These are phyloP conservation scores for Phaeotremella fagi DNA, from an alignment of 768 basidiomycete species.

Conservation along the genomic window DNA sequence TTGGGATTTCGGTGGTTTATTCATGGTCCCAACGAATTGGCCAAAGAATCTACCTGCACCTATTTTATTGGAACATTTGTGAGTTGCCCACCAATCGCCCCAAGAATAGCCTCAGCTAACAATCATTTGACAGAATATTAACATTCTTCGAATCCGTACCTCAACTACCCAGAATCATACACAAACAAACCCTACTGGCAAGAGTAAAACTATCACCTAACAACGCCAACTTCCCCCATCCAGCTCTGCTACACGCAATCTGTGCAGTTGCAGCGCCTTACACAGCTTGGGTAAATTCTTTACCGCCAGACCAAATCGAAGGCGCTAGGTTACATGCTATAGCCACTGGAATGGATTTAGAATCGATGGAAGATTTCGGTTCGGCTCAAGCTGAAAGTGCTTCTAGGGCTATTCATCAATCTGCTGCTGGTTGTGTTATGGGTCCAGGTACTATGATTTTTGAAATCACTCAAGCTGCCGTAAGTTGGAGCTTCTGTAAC, in stretches of 20 bases:
- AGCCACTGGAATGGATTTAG: slow-evolving; percentile 17
- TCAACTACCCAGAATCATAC: slow-evolving; percentile 66
- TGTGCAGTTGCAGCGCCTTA: slow-evolving; percentile 74
- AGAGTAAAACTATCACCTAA: slow-evolving; percentile 62
- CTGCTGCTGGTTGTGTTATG: slow-evolving; percentile 19
- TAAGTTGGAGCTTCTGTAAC: slow-evolving; percentile 15
- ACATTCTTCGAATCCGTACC: slow-evolving; percentile 76
- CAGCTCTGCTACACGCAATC: slow-evolving; percentile 74
- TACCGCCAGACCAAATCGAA: slow-evolving; percentile 40
- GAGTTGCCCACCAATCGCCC: neutral
- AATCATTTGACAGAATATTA: slow-evolving; percentile 56
- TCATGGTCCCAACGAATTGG: slow-evolving; percentile 37
- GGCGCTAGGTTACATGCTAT: slow-evolving; percentile 11
- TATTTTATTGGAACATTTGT: slow-evolving; percentile 46
- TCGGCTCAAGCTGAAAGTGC: slow-evolving; percentile 24
- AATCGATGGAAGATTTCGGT: slow-evolving; percentile 34
- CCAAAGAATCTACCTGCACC: slow-evolving; percentile 39
- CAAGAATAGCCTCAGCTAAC: neutral
- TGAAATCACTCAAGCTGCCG: slow-evolving; percentile 30
- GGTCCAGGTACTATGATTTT: slow-evolving; percentile 22
- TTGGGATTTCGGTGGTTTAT: slow-evolving; percentile 26
- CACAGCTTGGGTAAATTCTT: slow-evolving; percentile 55
- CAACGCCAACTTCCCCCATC: slow-evolving; percentile 68
- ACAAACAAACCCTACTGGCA: slow-evolving; percentile 62
- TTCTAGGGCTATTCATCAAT: slow-evolving; percentile 12